Evolutionary conservation across 139 green algal species (phyloP).

Genomic region (Auxenochlorella pyrenoidosa): DNA sequence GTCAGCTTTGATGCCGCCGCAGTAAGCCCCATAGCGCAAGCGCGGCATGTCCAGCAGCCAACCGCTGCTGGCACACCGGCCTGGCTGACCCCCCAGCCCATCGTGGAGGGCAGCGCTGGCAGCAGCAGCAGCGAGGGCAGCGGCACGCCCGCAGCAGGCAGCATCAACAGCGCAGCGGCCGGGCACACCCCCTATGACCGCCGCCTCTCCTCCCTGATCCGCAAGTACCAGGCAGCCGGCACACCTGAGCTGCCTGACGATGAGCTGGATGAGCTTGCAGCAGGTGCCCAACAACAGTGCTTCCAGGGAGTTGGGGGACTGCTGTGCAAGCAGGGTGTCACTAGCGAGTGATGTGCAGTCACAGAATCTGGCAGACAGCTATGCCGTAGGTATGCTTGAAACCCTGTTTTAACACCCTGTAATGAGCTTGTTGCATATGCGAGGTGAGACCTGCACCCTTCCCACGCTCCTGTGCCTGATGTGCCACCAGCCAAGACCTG

Average conservation of each 20-base stretch:
- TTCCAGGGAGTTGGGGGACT: too few species aligned
- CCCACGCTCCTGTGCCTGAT: neutral
- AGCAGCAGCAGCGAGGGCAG: constrained; percentile 7
- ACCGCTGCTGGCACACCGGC: neutral
- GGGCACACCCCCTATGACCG: constrained; percentile 46
- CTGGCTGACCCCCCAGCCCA: constrained; percentile 1
- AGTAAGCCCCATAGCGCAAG: constrained; percentile 13
- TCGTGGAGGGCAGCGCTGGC: constrained; percentile 27
- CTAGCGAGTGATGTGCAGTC: neutral
- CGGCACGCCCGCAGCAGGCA: neutral
- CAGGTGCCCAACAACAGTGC: neutral
- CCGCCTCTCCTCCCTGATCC: constrained; percentile 43
- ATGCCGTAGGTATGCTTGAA: too few species aligned
- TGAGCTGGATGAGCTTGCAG: constrained; percentile 19
- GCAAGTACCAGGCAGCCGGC: constrained; percentile 35
- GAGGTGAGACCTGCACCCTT: neutral
- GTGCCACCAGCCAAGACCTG: neutral
- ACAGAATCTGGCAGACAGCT: neutral
- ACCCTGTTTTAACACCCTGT: too few species aligned
- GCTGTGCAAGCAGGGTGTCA: too few species aligned
- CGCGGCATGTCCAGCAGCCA: neutral
- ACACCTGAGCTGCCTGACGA: constrained; percentile 32
- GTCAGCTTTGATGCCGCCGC: constrained; percentile 37
- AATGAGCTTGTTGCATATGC: too few species aligned
- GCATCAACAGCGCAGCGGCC: constrained; percentile 41